phyloP scores from a whole-genome alignment of 2,329 filamentous ascomycete species.

The Apiospora saccharicola region DNA sequence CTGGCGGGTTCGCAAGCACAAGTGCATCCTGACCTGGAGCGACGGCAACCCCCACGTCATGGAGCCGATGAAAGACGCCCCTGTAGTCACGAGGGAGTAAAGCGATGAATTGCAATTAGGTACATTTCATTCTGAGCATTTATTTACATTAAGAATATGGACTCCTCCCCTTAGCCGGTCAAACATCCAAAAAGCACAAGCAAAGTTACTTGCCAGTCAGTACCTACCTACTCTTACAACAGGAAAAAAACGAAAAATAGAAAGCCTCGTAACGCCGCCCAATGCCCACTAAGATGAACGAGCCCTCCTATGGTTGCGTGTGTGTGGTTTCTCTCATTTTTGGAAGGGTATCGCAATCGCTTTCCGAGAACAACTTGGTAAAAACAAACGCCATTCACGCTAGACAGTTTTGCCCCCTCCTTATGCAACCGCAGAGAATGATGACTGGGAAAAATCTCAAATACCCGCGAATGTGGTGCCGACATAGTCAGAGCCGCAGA shows the following conservation, averaged over 20 bases:
- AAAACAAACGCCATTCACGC: constrained; percentile 11
- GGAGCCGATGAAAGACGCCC: constrained; percentile 24
- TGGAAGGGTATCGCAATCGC: constrained; percentile 15
- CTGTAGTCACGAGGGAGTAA: not conserved
- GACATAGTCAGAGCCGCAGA: constrained; percentile 36
- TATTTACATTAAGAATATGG: not conserved
- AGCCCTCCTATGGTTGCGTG: not conserved
- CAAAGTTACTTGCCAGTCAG: not conserved
- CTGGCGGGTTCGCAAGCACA: constrained; percentile 41
- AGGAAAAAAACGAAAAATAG: not conserved
- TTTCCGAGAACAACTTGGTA: not conserved
- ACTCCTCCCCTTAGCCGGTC: not conserved
- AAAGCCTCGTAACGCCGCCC: constrained; percentile 1
- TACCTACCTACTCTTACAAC: not conserved
- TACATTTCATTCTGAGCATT: not conserved
- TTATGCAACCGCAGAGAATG: not conserved
- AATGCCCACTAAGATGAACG: constrained; percentile 8
- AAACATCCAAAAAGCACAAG: constrained; percentile 2
- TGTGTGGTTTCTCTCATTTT: not conserved
- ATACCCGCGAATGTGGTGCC: constrained; percentile 23
- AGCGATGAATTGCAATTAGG: not conserved
- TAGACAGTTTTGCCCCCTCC: constrained; percentile 1
- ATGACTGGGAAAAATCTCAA: constrained; percentile 1
- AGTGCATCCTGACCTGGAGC: constrained; percentile 35
- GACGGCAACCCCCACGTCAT: constrained; percentile 36